Evolutionary conservation across 73 alveolate genomes (phyloP).

Genomic region (Stentor roeselii): DNA sequence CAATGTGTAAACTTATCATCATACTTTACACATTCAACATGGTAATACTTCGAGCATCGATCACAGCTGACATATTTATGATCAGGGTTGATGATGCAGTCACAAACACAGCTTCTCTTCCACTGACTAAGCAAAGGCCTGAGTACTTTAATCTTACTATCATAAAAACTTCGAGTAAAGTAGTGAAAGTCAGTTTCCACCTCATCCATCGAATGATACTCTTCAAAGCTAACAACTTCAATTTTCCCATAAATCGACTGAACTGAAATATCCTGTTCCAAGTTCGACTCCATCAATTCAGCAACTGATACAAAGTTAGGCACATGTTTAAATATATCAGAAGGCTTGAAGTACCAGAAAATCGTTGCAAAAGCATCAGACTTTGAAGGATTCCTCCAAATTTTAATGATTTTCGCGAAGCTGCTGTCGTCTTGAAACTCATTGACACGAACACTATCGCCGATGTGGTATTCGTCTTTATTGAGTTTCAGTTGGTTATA

Average conservation of each 20-base stretch:
- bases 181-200: slow-evolving; percentile 66
- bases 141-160: slow-evolving; percentile 51
- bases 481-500: not conserved
- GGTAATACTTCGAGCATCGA: slow-evolving; percentile 80
- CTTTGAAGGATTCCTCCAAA: not conserved
- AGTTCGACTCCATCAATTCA: slow-evolving; percentile 20
- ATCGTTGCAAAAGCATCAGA: not conserved
- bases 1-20: slow-evolving; percentile 50
- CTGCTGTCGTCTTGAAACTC: slow-evolving; percentile 7
- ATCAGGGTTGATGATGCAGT: slow-evolving; percentile 87
- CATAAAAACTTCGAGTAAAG: slow-evolving; percentile 79
- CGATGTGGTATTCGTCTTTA: not conserved
- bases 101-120: slow-evolving; percentile 79
- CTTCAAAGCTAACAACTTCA: slow-evolving; percentile 70
- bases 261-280: slow-evolving; percentile 10
- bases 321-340: not conserved
- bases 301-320: slow-evolving; percentile 1
- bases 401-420: not conserved
- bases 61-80: slow-evolving; percentile 83
- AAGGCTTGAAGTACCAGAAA: slow-evolving; percentile 18
- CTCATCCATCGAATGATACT: slow-evolving; percentile 69
- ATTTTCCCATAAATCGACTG: slow-evolving; percentile 37
- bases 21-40: slow-evolving; percentile 81
- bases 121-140: slow-evolving; percentile 84
- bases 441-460: slow-evolving; percentile 17